phyloP scores from a whole-genome alignment of 2,329 filamentous ascomycete genomes.

The Colletotrichum tabaci region DNA sequence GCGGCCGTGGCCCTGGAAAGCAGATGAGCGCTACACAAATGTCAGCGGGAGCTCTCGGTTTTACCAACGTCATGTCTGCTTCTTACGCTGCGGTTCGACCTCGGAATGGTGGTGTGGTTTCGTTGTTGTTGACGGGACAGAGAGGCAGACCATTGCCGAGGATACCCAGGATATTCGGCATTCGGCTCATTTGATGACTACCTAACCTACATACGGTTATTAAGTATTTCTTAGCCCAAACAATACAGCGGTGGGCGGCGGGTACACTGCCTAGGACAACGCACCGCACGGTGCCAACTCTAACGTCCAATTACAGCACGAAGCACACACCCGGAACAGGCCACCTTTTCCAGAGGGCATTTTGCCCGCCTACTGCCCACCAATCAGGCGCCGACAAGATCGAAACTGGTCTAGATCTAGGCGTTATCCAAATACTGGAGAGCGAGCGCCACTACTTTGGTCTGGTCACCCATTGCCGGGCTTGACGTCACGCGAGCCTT shows the following conservation, averaged over 20 bases:
- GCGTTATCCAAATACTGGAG: background rate
- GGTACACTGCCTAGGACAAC: background rate
- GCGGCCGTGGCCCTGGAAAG: conserved; percentile 69
- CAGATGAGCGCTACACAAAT: conserved; percentile 12
- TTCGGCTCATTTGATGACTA: conserved; percentile 34
- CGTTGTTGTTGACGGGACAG: conserved; percentile 6
- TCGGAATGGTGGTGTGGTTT: background rate
- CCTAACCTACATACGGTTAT: too few relatives aligned
- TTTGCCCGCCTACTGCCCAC: background rate
- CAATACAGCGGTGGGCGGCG: background rate
- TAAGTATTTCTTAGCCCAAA: background rate
- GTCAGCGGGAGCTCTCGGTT: background rate
- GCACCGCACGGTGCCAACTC: conserved; percentile 13
- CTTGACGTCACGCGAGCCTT: conserved; percentile 30
- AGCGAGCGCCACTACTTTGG: conserved; percentile 23
- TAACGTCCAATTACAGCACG: background rate
- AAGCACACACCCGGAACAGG: background rate
- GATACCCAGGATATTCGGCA: conserved; percentile 31
- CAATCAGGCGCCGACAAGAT: background rate
- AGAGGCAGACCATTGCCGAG: conserved; percentile 21
- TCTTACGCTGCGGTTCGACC: background rate
- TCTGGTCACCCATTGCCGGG: background rate
- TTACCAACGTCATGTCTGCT: conserved; percentile 16
- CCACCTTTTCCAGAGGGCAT: background rate
- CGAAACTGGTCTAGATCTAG: background rate